These are phyloP conservation scores for bread wheat (Triticum aestivum) DNA, from an alignment of 176 grass and related monocot genomes.

Conservation along the genomic window IWGSC_CS_RefSeq_v2.1 NC_057800.1:23965689-23966188, in stretches of 20 bases:
- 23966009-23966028: no score
- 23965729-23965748: neutral
- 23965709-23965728: neutral
- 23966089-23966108: no score
- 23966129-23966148: no score
- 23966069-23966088: no score
- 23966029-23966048: no score
- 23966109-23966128: no score
- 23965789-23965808: neutral
- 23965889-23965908: neutral
- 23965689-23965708: neutral
- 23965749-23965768: neutral
- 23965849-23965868: slow-evolving; percentile 32
- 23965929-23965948: slow-evolving; percentile 32
- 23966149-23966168: no score
- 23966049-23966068: no score
- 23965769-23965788: neutral
- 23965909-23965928: slow-evolving; percentile 23
- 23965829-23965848: slow-evolving; percentile 24
- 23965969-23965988: neutral
- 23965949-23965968: slow-evolving; percentile 4
- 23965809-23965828: neutral
- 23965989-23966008: no score
- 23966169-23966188: no score
- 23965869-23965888: slow-evolving; percentile 7